Percentiles rank a stretch among this genome's conserved stretches.
These are phyloP conservation scores for Solanum aculeatissimum DNA, from an alignment of 305 asterid genomes.

Conservation along the genomic window DNA sequence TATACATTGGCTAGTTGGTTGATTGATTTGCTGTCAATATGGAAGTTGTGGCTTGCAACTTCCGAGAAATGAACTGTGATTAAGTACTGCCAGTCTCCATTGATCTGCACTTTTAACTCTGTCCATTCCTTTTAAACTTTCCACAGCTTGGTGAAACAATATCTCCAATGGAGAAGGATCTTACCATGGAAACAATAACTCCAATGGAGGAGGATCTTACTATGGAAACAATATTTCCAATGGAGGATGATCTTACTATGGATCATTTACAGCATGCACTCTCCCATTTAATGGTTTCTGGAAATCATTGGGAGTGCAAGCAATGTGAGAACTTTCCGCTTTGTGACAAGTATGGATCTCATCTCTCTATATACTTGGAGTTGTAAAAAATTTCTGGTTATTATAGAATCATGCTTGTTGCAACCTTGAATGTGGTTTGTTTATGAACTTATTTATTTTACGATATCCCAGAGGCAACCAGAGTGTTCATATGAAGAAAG, in stretches of 20 bases:
- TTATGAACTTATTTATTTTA: neutral
- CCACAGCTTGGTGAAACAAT: constrained; percentile 83
- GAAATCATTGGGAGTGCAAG: constrained; percentile 81
- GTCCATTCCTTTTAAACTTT: neutral
- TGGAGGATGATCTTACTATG: constrained; percentile 98
- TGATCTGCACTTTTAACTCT: neutral
- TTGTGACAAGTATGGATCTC: constrained; percentile 61
- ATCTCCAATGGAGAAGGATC: constrained; percentile 63
- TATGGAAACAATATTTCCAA: constrained; percentile 16
- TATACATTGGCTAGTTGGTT: neutral
- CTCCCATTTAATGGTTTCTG: constrained; percentile 82
- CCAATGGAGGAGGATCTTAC: constrained; percentile 74
- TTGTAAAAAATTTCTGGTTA: neutral
- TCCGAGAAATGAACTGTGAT: neutral
- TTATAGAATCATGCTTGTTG: neutral
- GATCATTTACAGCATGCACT: constrained; percentile 88
- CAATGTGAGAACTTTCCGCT: constrained; percentile 84
- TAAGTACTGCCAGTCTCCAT: neutral
- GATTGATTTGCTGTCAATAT: neutral
- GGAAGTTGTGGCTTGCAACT: neutral
- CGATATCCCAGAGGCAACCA: neutral
- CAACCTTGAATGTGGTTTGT: neutral
- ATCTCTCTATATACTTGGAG: neutral
- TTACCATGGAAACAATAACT: constrained; percentile 98
- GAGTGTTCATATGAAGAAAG: neutral